phyloP scores from a whole-genome alignment of 2,329 filamentous ascomycete species.

The Rutstroemia sp. region DNA sequence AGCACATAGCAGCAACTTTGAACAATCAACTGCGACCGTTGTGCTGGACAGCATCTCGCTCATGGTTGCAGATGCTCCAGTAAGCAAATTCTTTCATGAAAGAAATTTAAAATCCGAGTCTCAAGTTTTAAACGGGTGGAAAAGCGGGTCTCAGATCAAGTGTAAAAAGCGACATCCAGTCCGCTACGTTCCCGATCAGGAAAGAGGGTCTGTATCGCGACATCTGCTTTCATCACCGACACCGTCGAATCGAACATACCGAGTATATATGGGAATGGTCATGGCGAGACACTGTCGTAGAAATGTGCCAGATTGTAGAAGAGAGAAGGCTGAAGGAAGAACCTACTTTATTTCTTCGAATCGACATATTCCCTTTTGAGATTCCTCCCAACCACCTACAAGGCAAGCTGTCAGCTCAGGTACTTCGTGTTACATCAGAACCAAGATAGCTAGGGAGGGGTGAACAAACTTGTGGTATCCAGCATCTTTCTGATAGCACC shows the following conservation, averaged over 20 bases:
- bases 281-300: neutral
- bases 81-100: neutral
- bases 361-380: constrained; percentile 53
- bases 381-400: constrained; percentile 51
- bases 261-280: neutral
- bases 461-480: constrained; percentile 51
- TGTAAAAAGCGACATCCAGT: constrained; percentile 42
- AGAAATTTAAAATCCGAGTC: neutral
- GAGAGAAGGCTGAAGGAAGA: constrained; percentile 2
- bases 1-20: neutral
- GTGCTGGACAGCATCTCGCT: too few relatives aligned
- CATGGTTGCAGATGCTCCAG: too few relatives aligned
- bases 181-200: constrained; percentile 18
- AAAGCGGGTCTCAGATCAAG: constrained; percentile 51
- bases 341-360: constrained; percentile 70
- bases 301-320: neutral
- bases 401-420: constrained; percentile 32
- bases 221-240: constrained; percentile 29
- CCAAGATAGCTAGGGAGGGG: constrained; percentile 5
- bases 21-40: neutral
- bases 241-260: constrained; percentile 3
- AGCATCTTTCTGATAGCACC: constrained; percentile 70
- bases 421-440: neutral
- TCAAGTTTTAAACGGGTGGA: neutral
- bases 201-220: constrained; percentile 29